Evolutionary conservation across 1,139 yeast genomes (phyloP), one percentile per base, ranked within the genome.

Genomic region (Arxiozyma bovina): DNA sequence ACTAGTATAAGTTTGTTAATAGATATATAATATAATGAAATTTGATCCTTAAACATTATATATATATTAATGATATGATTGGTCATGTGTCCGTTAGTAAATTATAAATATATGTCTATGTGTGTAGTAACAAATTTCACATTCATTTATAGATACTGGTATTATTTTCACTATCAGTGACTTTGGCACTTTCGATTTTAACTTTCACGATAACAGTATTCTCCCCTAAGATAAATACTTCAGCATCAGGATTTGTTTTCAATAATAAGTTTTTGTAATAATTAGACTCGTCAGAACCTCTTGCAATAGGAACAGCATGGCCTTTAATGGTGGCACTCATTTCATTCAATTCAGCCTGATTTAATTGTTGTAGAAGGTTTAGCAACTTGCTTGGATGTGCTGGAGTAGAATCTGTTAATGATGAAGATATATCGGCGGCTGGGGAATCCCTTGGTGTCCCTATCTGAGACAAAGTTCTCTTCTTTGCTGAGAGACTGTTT

Each of bases 261-360:
- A 81, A 73, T 61, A 85, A 79, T 56, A 81, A 73, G 9, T 73
- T 70, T 62, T 82, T 83, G 70, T 80, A 89, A 61, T 77, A 78
- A 54, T 74, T 74, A 42, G 79, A 76, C 53, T 78, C 81, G 12
- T 73, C 74, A 9, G 72, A 70, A 25, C 50, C 49, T 21, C 68
- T 63, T 44, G 60, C 60, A n/a, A 88, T 73, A 4, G 85, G 76
- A 41, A 74, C 73, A 1, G 94, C 94, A 38, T 73, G 74, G 1
- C 97, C 98, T 52, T 78, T 76, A 45, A 91, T 73, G 64, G 94
- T 88, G 12, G 87, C 91, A 58, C 91, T 83, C 54, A 87, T 83
- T 58, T 89, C 81, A 54, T 88, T 81, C 57, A 88, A 67, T 66
- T 88, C 95, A 22, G 80, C 76, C 64, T 85, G 90, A 68, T 90